phyloP scores from a whole-genome alignment of 192 early-diverging fungal genomes.

The Entomortierella lignicola region DNA sequence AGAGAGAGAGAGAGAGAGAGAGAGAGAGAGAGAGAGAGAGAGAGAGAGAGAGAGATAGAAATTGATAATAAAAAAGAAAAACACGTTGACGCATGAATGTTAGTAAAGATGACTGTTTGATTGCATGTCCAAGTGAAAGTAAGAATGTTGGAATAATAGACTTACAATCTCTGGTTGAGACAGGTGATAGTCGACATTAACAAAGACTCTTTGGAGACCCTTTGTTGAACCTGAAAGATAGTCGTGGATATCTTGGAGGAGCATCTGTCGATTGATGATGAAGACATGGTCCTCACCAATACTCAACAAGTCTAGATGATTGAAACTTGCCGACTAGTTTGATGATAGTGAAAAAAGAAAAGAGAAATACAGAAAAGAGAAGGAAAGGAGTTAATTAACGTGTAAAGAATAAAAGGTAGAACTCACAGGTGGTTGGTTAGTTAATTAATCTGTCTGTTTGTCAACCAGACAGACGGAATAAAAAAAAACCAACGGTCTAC shows the following conservation, averaged over 20 bases:
- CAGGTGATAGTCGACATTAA: slow-evolving; percentile 49
- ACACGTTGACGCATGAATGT: neutral
- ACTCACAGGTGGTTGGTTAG: too few relatives aligned
- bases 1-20: neutral
- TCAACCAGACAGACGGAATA: too few relatives aligned
- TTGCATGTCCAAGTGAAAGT: neutral
- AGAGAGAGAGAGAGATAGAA: neutral
- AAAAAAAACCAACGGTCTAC: too few relatives aligned
- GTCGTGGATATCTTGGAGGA: slow-evolving; percentile 38
- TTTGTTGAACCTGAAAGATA: slow-evolving; percentile 26
- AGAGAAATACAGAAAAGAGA: neutral
- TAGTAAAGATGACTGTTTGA: too few relatives aligned
- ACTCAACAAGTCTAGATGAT: slow-evolving; percentile 36
- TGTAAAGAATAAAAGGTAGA: too few relatives aligned
- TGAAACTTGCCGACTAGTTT: slow-evolving; percentile 37
- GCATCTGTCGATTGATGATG: slow-evolving; percentile 36
- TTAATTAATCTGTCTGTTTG: too few relatives aligned
- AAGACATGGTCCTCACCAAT: slow-evolving; percentile 51
- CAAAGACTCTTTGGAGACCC: slow-evolving; percentile 42
- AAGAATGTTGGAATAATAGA: neutral
- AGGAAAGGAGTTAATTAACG: too few relatives aligned
- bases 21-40: neutral
- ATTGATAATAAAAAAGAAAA: neutral
- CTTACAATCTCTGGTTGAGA: slow-evolving; percentile 45
- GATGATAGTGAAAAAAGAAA: too few relatives aligned